Conservation (phyloP, 345 rosid genomes). For the rapeseed (Brassica napus) region Da-Ae NC_063441.1:12663001-12663500, state of each 20-base stretch:
- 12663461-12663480: neutral
- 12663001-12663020: too few relatives aligned
- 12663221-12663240: too few relatives aligned
- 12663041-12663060: neutral
- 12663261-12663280: too few relatives aligned
- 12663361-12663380: neutral
- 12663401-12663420: neutral
- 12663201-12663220: too few relatives aligned
- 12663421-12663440: neutral
- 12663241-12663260: too few relatives aligned
- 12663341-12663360: neutral
- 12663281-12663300: too few relatives aligned
- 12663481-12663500: neutral
- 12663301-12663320: too few relatives aligned
- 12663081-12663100: neutral
- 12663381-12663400: neutral
- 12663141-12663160: neutral
- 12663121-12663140: neutral
- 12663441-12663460: neutral
- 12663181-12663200: too few relatives aligned
- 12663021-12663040: neutral
- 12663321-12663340: too few relatives aligned
- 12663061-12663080: neutral
- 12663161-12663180: too few relatives aligned
- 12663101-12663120: neutral